Conservation (phyloP, 768 basidiomycete species). For the Gelatoporia subvermispora region DNA sequence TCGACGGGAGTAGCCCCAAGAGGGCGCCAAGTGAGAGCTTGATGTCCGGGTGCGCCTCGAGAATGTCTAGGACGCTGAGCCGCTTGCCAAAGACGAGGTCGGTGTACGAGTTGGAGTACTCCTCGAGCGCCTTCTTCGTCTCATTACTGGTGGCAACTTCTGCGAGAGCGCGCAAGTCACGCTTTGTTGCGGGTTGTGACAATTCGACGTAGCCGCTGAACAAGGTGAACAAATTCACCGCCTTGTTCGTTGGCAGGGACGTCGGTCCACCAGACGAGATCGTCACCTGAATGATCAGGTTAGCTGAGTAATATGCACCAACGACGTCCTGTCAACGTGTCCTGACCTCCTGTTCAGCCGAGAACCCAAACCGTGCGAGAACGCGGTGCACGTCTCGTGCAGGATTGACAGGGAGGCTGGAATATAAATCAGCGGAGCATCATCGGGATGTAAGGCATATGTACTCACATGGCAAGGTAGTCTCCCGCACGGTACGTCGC, state of each 20-base stretch:
- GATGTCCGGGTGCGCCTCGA: slow-evolving; percentile 34
- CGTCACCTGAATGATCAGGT: slow-evolving; percentile 23
- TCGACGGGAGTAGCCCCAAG: slow-evolving; percentile 39
- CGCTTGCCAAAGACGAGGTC: slow-evolving; percentile 31
- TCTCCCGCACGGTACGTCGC: slow-evolving; percentile 39
- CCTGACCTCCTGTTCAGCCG: slow-evolving; percentile 34
- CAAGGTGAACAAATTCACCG: slow-evolving; percentile 32
- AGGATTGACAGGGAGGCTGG: slow-evolving; percentile 39
- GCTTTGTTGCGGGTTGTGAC: slow-evolving; percentile 40
- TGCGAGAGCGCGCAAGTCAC: slow-evolving; percentile 32
- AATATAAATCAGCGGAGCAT: not conserved
- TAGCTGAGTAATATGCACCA: not conserved
- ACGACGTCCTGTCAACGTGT: too few relatives aligned
- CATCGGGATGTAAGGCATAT: not conserved
- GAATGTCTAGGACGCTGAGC: slow-evolving; percentile 37
- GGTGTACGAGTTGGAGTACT: slow-evolving; percentile 25
- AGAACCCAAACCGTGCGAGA: slow-evolving; percentile 32
- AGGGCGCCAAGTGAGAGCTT: slow-evolving; percentile 34
- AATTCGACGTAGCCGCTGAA: slow-evolving; percentile 44
- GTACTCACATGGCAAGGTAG: slow-evolving; percentile 39
- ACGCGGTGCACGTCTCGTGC: slow-evolving; percentile 33
- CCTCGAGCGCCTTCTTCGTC: slow-evolving; percentile 23
- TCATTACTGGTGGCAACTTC: slow-evolving; percentile 22
- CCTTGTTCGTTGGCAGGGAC: slow-evolving; percentile 34
- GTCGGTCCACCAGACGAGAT: slow-evolving; percentile 32